A percentile compares a stretch with the other conserved stretches of the same genome.
These are phyloP conservation scores for Suillus americanus DNA, from an alignment of 768 basidiomycete species.

Conservation along the genomic window DNA sequence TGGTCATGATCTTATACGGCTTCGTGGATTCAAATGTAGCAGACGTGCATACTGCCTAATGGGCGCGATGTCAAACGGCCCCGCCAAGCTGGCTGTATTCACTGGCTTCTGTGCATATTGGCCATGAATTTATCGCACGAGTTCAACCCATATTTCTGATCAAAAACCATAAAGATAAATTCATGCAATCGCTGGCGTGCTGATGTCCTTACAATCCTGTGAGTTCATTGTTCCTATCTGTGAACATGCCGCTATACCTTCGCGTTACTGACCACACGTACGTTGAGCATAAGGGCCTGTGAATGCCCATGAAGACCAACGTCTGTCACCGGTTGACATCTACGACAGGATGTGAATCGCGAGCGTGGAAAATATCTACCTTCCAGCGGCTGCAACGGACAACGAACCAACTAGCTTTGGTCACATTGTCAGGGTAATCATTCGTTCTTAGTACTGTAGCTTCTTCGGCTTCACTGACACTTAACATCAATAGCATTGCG, in stretches of 20 bases:
- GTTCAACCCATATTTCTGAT: neutral
- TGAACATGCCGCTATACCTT: constrained; percentile 18
- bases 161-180: constrained; percentile 47
- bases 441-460: neutral
- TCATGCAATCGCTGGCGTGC: constrained; percentile 71
- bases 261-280: constrained; percentile 61
- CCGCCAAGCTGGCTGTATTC: constrained; percentile 68
- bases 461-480: neutral
- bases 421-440: neutral
- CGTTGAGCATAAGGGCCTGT: constrained; percentile 51
- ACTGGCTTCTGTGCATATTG: constrained; percentile 67
- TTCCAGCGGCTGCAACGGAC: neutral
- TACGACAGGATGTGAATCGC: neutral
- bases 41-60: constrained; percentile 75
- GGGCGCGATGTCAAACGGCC: constrained; percentile 80
- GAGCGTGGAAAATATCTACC: neutral
- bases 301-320: constrained; percentile 17
- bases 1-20: constrained; percentile 65
- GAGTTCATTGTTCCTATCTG: constrained; percentile 25
- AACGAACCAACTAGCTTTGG: neutral
- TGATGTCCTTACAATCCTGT: constrained; percentile 60
- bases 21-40: constrained; percentile 75
- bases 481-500: neutral
- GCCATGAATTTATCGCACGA: neutral
- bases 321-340: neutral